Conservation (phyloP, 202 grass and related monocot species). For the Alloteropsis angusta region DNA sequence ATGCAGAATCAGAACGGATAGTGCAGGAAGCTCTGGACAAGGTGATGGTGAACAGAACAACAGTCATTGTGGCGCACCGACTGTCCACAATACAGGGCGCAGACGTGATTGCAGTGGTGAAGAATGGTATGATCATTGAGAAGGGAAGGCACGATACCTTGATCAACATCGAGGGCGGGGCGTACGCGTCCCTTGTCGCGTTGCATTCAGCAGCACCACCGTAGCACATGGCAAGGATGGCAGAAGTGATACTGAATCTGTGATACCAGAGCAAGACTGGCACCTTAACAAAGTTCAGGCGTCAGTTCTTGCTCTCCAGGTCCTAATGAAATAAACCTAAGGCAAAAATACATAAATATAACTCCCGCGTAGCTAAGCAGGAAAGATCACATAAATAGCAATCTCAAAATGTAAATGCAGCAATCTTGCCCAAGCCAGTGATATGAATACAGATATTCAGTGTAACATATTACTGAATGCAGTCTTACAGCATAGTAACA, state of each 20-base stretch:
- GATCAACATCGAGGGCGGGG: slow-evolving; percentile 57
- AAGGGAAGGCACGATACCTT: slow-evolving; percentile 60
- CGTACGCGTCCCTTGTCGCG: slow-evolving; percentile 73
- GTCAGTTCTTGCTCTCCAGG: neutral
- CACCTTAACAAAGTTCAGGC: neutral
- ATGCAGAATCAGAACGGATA: slow-evolving; percentile 58
- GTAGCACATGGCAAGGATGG: neutral
- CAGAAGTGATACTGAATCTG: neutral
- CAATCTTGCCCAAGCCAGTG: neutral
- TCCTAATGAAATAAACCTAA: neutral
- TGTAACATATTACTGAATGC: neutral
- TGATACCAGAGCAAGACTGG: neutral
- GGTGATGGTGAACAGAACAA: slow-evolving; percentile 59
- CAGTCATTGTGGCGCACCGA: slow-evolving; percentile 61
- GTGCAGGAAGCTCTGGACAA: slow-evolving; percentile 73
- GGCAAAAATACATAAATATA: neutral
- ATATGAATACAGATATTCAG: neutral
- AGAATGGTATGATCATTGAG: slow-evolving; percentile 67
- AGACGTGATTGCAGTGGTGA: slow-evolving; percentile 64
- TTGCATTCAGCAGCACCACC: slow-evolving; percentile 39
- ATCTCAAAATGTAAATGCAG: slow-evolving; percentile 2
- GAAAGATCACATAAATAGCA: neutral
- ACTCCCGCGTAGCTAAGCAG: neutral
- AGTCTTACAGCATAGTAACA: neutral
- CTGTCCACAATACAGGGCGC: slow-evolving; percentile 62